Conservation (phyloP, 2,329 filamentous ascomycete genomes). For the Cladophialophora carrionii region DNA sequence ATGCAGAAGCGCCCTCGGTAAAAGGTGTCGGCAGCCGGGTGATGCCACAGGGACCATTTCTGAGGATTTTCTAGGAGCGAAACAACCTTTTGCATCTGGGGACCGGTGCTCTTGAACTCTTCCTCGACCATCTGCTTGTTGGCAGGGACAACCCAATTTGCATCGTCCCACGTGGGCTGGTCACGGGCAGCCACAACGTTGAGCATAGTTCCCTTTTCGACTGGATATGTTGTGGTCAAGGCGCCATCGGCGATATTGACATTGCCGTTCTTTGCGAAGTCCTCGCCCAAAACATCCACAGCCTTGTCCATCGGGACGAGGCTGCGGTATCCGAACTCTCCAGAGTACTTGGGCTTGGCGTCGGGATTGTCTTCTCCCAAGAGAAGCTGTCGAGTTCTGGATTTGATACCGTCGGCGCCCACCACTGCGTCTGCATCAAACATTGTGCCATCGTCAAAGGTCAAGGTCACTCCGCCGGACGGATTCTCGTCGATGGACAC, state of each 20-base stretch:
- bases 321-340: conserved; percentile 13
- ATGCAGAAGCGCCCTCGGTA: conserved; percentile 41
- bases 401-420: conserved; percentile 67
- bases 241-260: conserved; percentile 6
- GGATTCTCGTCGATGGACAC: no score
- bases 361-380: conserved; percentile 9
- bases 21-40: conserved; percentile 43
- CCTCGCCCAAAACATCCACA: conserved; percentile 8
- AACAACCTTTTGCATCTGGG: conserved; percentile 5
- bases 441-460: conserved; percentile 52
- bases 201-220: no score
- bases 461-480: no score
- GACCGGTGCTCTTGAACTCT: background rate
- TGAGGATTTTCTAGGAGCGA: conserved; percentile 7
- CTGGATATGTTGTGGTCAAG: conserved; percentile 11
- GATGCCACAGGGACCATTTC: conserved; percentile 33
- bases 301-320: conserved; percentile 17
- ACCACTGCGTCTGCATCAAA: conserved; percentile 53
- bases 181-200: no score
- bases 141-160: no score
- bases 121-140: conserved; percentile 1
- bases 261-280: conserved; percentile 14
- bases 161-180: no score
- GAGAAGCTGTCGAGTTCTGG: conserved; percentile 48
- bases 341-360: conserved; percentile 6